These are phyloP conservation scores for Boletus barrowsii DNA, from an alignment of 768 basidiomycete species.

Conservation along the genomic window DNA sequence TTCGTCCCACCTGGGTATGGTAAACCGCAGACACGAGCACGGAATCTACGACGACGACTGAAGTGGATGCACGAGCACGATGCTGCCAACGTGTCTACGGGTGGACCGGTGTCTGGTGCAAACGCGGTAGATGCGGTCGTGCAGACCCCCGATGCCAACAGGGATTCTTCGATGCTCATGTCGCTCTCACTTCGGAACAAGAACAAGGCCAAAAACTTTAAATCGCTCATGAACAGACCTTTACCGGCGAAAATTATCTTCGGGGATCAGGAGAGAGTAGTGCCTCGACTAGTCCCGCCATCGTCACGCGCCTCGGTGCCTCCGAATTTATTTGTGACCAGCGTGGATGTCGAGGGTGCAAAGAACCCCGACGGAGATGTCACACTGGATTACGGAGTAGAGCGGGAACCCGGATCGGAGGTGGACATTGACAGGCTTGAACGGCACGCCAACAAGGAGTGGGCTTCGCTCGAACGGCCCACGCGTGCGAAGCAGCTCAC, in stretches of 20 bases:
- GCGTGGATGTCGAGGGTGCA: slow-evolving; percentile 63
- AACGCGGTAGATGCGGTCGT: slow-evolving; percentile 34
- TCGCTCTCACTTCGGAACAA: slow-evolving; percentile 60
- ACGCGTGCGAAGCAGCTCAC: slow-evolving; percentile 18
- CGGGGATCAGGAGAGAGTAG: slow-evolving; percentile 16
- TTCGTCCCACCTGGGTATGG: slow-evolving; percentile 58
- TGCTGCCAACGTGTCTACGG: slow-evolving; percentile 9
- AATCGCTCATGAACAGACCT: slow-evolving; percentile 43
- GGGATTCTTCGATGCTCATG: slow-evolving; percentile 28
- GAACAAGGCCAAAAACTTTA: slow-evolving; percentile 72
- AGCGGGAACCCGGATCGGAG: neutral
- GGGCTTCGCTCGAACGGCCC: no score
- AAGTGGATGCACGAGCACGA: slow-evolving; percentile 38
- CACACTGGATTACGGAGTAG: slow-evolving; percentile 12
- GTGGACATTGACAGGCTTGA: slow-evolving; percentile 9
- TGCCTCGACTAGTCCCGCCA: slow-evolving; percentile 53
- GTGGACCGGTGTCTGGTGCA: slow-evolving; percentile 34
- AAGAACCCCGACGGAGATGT: neutral
- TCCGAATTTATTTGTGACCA: slow-evolving; percentile 64
- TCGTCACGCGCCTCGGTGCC: slow-evolving; percentile 61
- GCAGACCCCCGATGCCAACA: no score
- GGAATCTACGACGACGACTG: slow-evolving; percentile 55
- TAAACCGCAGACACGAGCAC: slow-evolving; percentile 51
- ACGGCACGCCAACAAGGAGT: no score
- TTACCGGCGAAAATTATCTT: slow-evolving; percentile 57